A percentile compares a stretch with the other conserved stretches of the same genome.
Conservation (phyloP, 345 rosid species). For the Cardamine chenopodiifolia region DNA sequence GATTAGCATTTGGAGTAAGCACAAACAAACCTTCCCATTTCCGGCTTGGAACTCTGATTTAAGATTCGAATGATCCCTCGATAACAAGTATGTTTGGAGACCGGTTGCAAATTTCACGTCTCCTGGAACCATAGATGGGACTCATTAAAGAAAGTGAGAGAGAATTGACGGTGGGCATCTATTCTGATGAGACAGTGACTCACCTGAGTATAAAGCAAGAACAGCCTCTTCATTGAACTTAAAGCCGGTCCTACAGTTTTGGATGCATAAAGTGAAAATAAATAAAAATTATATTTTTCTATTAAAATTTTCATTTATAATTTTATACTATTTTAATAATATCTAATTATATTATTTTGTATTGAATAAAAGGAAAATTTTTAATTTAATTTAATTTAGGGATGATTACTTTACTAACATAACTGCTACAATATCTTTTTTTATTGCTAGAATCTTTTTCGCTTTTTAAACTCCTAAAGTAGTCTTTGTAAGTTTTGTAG, state of each 20-base stretch:
- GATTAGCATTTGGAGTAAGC: not conserved
- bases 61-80: constrained; percentile 67
- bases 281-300: too few relatives aligned
- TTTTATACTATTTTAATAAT: too few relatives aligned
- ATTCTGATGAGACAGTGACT: constrained; percentile 20
- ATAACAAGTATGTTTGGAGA: constrained; percentile 65
- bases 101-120: constrained; percentile 54
- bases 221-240: constrained; percentile 61
- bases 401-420: too few relatives aligned
- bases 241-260: constrained; percentile 69
- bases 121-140: constrained; percentile 54
- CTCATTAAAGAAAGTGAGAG: not conserved
- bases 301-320: too few relatives aligned
- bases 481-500: too few relatives aligned
- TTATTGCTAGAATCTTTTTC: too few relatives aligned
- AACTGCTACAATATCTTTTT: too few relatives aligned
- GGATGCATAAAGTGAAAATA: too few relatives aligned
- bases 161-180: not conserved
- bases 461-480: too few relatives aligned
- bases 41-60: constrained; percentile 79
- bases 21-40: constrained; percentile 66
- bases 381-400: too few relatives aligned
- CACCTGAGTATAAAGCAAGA: constrained; percentile 65
- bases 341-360: too few relatives aligned
- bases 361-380: too few relatives aligned